Percentiles rank a stretch among this genome's conserved stretches.
phyloP scores from a whole-genome alignment of 257 asterid genomes.

The Nicotiana obtusifolia region DNA sequence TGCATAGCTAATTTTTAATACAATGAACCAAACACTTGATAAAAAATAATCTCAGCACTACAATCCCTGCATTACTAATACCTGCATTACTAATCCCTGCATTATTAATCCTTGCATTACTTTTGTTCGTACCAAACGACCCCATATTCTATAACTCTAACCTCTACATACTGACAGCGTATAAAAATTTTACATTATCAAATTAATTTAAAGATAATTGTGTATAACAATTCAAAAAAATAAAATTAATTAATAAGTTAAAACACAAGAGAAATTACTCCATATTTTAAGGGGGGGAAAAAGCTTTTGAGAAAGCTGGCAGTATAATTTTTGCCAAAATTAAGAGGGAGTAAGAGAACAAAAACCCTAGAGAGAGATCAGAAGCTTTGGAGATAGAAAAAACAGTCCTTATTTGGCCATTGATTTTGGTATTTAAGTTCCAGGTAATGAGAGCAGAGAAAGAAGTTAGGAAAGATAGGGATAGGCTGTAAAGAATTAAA shows the following conservation, averaged over 20 bases:
- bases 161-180: no score
- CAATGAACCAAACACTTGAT: no score
- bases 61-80: no score
- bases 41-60: no score
- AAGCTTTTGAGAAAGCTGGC: conserved; percentile 12
- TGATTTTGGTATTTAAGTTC: conserved; percentile 20
- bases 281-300: neutral
- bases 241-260: neutral
- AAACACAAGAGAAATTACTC: neutral
- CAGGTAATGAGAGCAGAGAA: conserved; percentile 8
- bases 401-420: conserved; percentile 19
- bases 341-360: conserved; percentile 22
- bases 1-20: no score
- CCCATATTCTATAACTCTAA: no score
- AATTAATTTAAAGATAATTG: neutral
- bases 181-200: neutral
- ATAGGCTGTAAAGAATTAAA: no score
- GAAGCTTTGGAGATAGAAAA: conserved; percentile 4
- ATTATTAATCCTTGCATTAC: no score
- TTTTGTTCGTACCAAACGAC: no score
- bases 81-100: no score
- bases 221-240: neutral
- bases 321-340: conserved; percentile 43
- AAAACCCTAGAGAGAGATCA: neutral
- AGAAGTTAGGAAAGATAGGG: neutral